Evolutionary conservation across 208 protist species (phyloP), one percentile per base, ranked within the genome.

Genomic region (Angomonas desouzai): DNA sequence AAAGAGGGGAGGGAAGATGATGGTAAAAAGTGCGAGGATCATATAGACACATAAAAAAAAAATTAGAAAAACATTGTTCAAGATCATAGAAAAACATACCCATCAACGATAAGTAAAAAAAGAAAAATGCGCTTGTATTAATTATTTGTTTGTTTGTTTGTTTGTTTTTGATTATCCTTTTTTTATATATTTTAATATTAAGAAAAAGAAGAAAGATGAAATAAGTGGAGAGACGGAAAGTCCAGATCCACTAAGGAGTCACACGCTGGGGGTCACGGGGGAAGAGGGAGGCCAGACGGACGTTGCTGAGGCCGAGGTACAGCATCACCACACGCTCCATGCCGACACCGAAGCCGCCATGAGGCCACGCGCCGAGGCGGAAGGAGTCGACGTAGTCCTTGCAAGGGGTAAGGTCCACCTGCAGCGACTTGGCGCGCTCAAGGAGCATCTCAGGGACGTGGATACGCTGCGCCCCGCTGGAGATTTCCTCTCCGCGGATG

Each of bases 401-500:
- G 48, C 99, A 88, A 9, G 89, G 83, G 11, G 66, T 78, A 32
- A 96, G 77, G 56, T 96, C 91, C 22, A 98, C 85, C 56, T 83
- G 75, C 32, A 96, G 77, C 22, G 76, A 70, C 67, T 84, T 79
- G 43, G 94, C 94, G 25, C 79, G 75, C 53, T 87, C 61, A 32
- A 90, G 64, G 0, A 99, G 91, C 34, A 99, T 51, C 23, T 83
- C 86, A 0, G 96, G 68, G 66, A 99, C 97, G 82, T 99, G 98
- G 53, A 99, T 97, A 87, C 99, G 97, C 93, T 99, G 99, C 32
- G 99, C 98, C 25, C 99, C 99, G 27, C 98, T 99, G 22, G 90
- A 93, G 71, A 99, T 99, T 84, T 99, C 99, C 83, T 99, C 97
- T 32, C 98, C 99, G 49, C 99, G 92, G 60, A 99, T 96, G 77